Percentiles rank a stretch among this genome's conserved stretches.
Conservation (phyloP, 2,329 filamentous ascomycete genomes). For the Epichloe coenophiala region DNA sequence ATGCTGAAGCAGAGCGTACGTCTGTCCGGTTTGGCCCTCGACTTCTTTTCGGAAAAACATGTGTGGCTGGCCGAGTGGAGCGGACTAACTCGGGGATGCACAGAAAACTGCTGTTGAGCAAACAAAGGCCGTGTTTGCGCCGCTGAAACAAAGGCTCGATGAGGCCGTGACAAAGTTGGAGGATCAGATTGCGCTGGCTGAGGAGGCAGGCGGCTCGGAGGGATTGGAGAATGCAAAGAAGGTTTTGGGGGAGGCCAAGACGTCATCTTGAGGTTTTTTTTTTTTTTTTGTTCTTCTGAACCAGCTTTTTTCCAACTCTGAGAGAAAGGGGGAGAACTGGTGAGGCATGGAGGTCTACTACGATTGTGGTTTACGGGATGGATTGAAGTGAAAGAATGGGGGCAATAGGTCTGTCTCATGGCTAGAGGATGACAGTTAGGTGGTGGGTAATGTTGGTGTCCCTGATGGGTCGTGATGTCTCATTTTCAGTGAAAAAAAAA, state of each 20-base stretch:
- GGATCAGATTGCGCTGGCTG: slow-evolving; percentile 51
- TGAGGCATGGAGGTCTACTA: not conserved
- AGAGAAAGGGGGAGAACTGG: not conserved
- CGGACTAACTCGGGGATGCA: not conserved
- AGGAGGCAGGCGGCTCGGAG: slow-evolving; percentile 28
- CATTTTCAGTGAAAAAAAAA: not conserved
- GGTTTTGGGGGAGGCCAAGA: slow-evolving; percentile 36
- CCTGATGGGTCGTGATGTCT: not conserved
- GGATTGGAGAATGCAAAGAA: slow-evolving; percentile 44
- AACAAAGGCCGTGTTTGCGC: slow-evolving; percentile 70
- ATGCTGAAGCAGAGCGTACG: slow-evolving; percentile 76
- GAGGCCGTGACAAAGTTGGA: slow-evolving; percentile 62
- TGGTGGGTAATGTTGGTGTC: not conserved
- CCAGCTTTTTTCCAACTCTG: too few species aligned
- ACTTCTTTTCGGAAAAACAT: not conserved
- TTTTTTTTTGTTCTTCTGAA: too few species aligned
- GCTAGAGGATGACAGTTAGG: too few species aligned
- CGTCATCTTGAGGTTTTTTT: slow-evolving; percentile 3
- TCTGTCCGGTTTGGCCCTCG: not conserved
- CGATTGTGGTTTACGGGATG: not conserved
- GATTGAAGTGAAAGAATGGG: not conserved
- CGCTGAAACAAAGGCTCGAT: slow-evolving; percentile 55
- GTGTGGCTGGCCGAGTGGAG: too few species aligned
- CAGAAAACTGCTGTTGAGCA: slow-evolving; percentile 74
- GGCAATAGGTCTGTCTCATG: too few species aligned